phyloP scores from a whole-genome alignment of 768 basidiomycete species.

The Xanthoconium stramineum region DNA sequence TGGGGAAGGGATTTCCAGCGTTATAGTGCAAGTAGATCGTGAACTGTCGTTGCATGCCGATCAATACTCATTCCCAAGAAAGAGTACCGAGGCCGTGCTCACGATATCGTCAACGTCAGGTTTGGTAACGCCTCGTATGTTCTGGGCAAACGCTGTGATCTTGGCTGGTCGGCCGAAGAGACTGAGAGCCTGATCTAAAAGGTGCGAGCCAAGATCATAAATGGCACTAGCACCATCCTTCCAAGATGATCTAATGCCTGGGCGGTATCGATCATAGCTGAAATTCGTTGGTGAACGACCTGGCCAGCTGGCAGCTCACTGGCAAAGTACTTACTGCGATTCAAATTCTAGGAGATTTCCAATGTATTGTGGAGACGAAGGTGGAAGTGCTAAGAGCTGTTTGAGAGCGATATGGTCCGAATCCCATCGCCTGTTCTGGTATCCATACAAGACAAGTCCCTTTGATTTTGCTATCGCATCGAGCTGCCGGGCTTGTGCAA shows the following conservation, averaged over 20 bases:
- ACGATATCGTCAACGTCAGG: constrained; percentile 67
- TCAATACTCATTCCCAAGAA: background rate
- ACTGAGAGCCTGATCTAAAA: constrained; percentile 72
- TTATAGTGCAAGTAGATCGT: constrained; percentile 52
- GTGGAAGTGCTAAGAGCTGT: constrained; percentile 52
- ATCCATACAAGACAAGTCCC: constrained; percentile 62
- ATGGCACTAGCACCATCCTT: constrained; percentile 71
- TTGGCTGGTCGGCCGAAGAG: constrained; percentile 73
- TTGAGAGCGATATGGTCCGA: constrained; percentile 71
- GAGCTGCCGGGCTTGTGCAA: constrained; percentile 57
- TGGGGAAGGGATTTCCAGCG: constrained; percentile 36
- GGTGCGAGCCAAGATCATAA: constrained; percentile 78
- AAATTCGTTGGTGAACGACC: background rate
- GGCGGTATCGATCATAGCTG: constrained; percentile 76
- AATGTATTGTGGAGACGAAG: constrained; percentile 48
- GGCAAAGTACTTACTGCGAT: constrained; percentile 53
- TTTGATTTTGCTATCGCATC: constrained; percentile 56
- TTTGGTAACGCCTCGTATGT: constrained; percentile 62
- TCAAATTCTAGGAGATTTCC: constrained; percentile 70
- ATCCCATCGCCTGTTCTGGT: constrained; percentile 77
- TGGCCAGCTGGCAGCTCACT: background rate
- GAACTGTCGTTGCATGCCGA: constrained; percentile 35
- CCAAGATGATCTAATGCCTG: constrained; percentile 67
- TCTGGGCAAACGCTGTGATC: constrained; percentile 68
- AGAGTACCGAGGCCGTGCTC: constrained; percentile 16